Base-by-base conservation (phyloP, 2,329 filamentous ascomycete species). In the Dothidotthia symphoricarpi region DNA sequence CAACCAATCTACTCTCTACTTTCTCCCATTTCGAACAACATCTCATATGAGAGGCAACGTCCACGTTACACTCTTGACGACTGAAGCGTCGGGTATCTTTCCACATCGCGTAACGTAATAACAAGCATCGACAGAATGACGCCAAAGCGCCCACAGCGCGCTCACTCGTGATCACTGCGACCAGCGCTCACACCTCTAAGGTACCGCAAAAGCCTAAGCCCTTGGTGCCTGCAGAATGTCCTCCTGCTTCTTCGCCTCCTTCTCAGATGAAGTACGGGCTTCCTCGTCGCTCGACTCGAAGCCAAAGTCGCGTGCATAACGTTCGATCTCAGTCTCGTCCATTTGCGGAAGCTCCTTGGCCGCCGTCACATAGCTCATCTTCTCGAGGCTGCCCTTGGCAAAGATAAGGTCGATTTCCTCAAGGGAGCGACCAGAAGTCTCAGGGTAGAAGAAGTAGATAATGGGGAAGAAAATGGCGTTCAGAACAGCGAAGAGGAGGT, bases 391-490 rank as follows among this genome's bases (percentile, higher is more conserved):
- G 5, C 61, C 66, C 49, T 66, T 66, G 31, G 66, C 66, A 39
- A 77, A 76, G 50, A 76, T 64, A 16, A 68, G 61, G 47, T 77
- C 75, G 24, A 78, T 75, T 42, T 78, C 73, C 47, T 78, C 75
- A 0, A 78, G 64, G 1, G 60, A 65, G 7, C 75, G 57, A 27
- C 72, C 71, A 16, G 63, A 66, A 0, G 76, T 80, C 51, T 81
- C 78, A 0, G 77, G 77, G 41, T 79, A 75, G 66, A 77, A 75
- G 66, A 78, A 73, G 59, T 69, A 75, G 55, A 76, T 74, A 42
- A 75, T 39, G 9, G 75, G 75, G 29, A 78, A 69, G 64, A 76
- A 77, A 28, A 61, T 47, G 6, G 66, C 73, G 66, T 78, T 78
- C 41, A 78, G 69, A 9, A 72, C 66, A 3, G 72, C 73, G 57